These are phyloP conservation scores for Xylaria sp. DNA, from an alignment of 2,329 filamentous ascomycete species.

Conservation along the genomic window DNA sequence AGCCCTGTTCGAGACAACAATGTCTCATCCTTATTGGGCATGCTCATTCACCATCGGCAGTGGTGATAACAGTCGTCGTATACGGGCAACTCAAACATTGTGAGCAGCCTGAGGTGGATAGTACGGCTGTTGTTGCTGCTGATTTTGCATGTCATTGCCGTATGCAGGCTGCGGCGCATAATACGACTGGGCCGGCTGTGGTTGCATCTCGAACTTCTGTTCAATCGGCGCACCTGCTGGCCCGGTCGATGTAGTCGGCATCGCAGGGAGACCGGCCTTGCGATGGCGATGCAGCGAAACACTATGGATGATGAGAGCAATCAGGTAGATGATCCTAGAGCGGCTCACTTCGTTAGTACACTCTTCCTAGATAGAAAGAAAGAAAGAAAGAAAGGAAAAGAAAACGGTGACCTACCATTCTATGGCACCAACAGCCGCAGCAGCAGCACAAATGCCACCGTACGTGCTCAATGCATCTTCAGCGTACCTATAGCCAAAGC, in stretches of 20 bases:
- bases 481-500: slow-evolving; percentile 18
- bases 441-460: slow-evolving; percentile 31
- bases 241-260: slow-evolving; percentile 24
- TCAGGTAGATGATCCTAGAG: slow-evolving; percentile 39
- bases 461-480: slow-evolving; percentile 7
- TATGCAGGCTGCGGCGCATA: slow-evolving; percentile 10
- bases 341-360: slow-evolving; percentile 4
- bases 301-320: slow-evolving; percentile 38
- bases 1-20: not conserved
- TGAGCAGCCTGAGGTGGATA: slow-evolving; percentile 1
- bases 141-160: not conserved
- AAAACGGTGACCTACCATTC: slow-evolving; percentile 37
- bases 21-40: not conserved
- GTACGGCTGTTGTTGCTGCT: not conserved
- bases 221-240: slow-evolving; percentile 1
- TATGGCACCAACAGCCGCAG: slow-evolving; percentile 38
- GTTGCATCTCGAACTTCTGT: slow-evolving; percentile 29
- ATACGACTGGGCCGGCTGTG: slow-evolving; percentile 22
- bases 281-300: slow-evolving; percentile 42
- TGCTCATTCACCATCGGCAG: too few relatives aligned
- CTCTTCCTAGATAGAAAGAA: not conserved
- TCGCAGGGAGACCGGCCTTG: slow-evolving; percentile 38
- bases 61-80: too few relatives aligned
- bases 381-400: not conserved
- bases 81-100: not conserved